These are phyloP conservation scores for Schizochytrium sp. DNA, from an alignment of 108 stramenopile genomes.

Conservation along the genomic window DNA sequence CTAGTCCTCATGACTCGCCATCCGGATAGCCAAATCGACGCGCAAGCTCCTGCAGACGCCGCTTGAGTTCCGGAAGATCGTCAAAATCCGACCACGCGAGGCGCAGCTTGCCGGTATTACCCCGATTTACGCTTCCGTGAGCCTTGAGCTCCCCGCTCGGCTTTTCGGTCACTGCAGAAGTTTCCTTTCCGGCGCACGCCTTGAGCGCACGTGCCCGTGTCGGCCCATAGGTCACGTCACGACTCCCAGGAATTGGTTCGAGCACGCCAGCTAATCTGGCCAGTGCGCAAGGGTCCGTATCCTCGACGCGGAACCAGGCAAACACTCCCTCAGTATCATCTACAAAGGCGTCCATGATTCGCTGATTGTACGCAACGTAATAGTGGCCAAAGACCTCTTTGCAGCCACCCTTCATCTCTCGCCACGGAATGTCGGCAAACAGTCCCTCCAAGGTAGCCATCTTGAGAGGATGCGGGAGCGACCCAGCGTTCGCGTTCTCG, in stretches of 20 bases:
- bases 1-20: neutral
- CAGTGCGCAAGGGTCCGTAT: neutral
- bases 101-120: neutral
- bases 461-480: neutral
- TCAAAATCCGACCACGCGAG: neutral
- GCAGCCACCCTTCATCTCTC: neutral
- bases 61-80: neutral
- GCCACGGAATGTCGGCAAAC: neutral
- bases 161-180: neutral
- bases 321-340: neutral
- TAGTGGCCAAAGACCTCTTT: neutral
- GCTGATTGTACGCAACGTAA: neutral
- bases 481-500: neutral
- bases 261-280: neutral
- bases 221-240: neutral
- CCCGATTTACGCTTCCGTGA: neutral
- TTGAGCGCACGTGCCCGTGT: neutral
- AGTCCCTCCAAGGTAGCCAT: neutral
- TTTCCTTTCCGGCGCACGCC: neutral
- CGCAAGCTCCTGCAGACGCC: neutral
- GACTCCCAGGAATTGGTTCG: neutral
- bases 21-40: neutral
- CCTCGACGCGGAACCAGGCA: neutral
- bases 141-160: neutral
- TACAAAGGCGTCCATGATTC: neutral